phyloP scores from a whole-genome alignment of 2,329 filamentous ascomycete genomes.

The Xylariales sp. region DNA sequence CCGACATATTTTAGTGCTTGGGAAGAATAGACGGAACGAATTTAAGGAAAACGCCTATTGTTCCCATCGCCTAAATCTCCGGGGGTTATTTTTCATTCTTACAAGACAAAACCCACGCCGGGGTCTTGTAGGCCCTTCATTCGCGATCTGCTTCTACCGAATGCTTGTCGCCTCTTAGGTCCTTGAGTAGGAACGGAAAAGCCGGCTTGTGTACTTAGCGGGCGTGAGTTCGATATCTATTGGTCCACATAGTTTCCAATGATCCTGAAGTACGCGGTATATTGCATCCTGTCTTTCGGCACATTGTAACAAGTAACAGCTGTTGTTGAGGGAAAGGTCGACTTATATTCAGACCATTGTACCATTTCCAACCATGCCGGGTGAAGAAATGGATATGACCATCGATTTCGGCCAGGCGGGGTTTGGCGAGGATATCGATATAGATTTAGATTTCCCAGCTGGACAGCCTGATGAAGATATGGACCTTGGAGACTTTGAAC shows the following conservation, averaged over 20 bases:
- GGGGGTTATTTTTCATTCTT: neutral
- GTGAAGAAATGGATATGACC: slow-evolving; percentile 52
- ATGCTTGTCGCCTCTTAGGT: neutral
- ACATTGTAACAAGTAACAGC: slow-evolving; percentile 10
- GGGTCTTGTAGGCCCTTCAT: slow-evolving; percentile 9
- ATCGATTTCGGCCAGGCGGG: slow-evolving; percentile 48
- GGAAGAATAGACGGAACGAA: neutral
- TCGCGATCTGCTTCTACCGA: neutral
- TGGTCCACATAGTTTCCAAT: slow-evolving; percentile 10
- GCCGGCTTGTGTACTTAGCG: neutral
- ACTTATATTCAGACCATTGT: slow-evolving; percentile 10
- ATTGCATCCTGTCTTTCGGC: slow-evolving; percentile 10
- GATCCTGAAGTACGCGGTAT: slow-evolving; percentile 19
- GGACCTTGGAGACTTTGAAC: slow-evolving; percentile 50
- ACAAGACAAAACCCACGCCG: slow-evolving; percentile 2
- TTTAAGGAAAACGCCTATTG: neutral
- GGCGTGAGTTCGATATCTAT: slow-evolving; percentile 3
- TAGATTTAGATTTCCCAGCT: slow-evolving; percentile 50
- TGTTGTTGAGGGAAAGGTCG: slow-evolving; percentile 12
- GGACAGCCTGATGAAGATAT: slow-evolving; percentile 50
- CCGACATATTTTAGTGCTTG: neutral
- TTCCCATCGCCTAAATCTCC: neutral
- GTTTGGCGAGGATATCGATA: slow-evolving; percentile 51
- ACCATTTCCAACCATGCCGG: slow-evolving; percentile 45
- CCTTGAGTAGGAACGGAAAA: neutral